These are phyloP conservation scores for Cercophora samala DNA, from an alignment of 495 filamentous ascomycete species.

Conservation along the genomic window DNA sequence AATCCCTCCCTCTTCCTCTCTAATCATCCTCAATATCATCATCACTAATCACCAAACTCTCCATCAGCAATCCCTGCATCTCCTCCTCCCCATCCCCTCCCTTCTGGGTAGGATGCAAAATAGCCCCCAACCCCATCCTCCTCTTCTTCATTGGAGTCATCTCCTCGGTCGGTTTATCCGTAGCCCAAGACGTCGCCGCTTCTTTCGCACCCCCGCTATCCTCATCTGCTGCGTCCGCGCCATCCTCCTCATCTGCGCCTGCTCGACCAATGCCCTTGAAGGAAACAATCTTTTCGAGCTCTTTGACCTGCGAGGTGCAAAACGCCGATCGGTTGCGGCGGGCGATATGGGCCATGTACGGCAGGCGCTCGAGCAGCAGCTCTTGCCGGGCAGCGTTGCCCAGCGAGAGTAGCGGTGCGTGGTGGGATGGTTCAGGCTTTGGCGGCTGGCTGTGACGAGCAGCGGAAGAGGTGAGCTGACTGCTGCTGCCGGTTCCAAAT, in stretches of 20 bases:
- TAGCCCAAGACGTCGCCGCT: conserved; percentile 53
- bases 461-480: conserved; percentile 3
- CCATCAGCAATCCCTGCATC: conserved; percentile 44
- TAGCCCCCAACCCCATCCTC: conserved; percentile 26
- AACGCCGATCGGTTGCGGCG: conserved; percentile 34
- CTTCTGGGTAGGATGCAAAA: conserved; percentile 25
- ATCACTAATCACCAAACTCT: conserved; percentile 76
- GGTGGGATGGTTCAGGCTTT: conserved; percentile 13
- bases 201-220: conserved; percentile 16
- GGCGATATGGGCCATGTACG: conserved; percentile 72
- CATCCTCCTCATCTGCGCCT: conserved; percentile 38
- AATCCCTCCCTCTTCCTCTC: neutral
- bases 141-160: conserved; percentile 40
- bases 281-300: conserved; percentile 66
- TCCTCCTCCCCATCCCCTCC: conserved; percentile 20
- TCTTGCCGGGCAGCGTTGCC: conserved; percentile 65
- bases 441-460: conserved; percentile 3
- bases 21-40: conserved; percentile 93
- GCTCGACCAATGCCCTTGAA: conserved; percentile 53
- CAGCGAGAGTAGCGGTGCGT: conserved; percentile 41
- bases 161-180: conserved; percentile 53
- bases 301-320: conserved; percentile 35
- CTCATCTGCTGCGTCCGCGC: conserved; percentile 46
- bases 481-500: neutral
- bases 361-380: conserved; percentile 76